Conservation (phyloP, 441 rosid species). For the Croton laevigatus region DNA sequence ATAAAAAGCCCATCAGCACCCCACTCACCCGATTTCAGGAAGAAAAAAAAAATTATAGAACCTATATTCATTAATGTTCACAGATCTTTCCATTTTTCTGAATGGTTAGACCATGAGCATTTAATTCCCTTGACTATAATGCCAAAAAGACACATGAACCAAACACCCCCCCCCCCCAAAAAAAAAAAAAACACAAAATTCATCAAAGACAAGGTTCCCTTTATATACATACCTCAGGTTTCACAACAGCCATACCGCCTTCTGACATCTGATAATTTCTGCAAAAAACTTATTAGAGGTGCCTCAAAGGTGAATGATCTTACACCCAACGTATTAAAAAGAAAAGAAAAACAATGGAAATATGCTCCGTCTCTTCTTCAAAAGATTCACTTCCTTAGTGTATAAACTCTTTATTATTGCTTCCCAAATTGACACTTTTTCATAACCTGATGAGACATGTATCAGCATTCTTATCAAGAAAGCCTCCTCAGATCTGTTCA, state of each 20-base stretch:
- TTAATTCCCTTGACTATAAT: background rate
- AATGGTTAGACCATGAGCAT: background rate
- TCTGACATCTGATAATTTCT: conserved; percentile 42
- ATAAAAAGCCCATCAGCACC: background rate
- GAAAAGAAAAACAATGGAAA: conserved; percentile 16
- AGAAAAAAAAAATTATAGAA: background rate
- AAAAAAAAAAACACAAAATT: no score
- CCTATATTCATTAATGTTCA: background rate
- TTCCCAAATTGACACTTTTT: conserved; percentile 27
- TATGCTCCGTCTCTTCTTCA: conserved; percentile 24
- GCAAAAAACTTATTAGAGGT: conserved; percentile 12
- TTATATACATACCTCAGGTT: conserved; percentile 47
- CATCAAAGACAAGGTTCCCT: background rate
- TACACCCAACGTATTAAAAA: conserved; percentile 27
- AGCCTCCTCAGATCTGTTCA: conserved; percentile 19
- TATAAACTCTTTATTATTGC: conserved; percentile 26
- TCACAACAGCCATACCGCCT: conserved; percentile 44
- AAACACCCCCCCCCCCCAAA: no score
- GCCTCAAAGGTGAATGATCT: conserved; percentile 11
- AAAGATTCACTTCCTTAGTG: conserved; percentile 27
- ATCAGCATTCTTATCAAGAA: conserved; percentile 33
- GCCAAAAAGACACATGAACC: background rate
- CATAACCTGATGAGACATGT: conserved; percentile 15
- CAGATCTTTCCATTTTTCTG: background rate
- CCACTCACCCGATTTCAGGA: background rate